These are phyloP conservation scores for Paramyrothecium roridum DNA, from an alignment of 2,329 filamentous ascomycete species.

Conservation along the genomic window DNA sequence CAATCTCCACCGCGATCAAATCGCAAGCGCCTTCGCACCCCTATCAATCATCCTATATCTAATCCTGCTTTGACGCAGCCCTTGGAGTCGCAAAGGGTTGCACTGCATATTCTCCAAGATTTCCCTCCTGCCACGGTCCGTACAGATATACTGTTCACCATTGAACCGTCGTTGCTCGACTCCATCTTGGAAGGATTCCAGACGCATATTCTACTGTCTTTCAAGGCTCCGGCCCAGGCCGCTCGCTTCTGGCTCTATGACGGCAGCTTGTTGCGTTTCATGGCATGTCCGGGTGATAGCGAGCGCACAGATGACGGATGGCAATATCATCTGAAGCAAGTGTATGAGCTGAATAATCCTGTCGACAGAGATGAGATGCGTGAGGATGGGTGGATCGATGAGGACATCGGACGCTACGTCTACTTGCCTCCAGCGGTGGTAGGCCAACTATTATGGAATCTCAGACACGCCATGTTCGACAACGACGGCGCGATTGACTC, in stretches of 20 bases:
- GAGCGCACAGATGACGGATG: slow-evolving; percentile 36
- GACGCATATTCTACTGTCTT: slow-evolving; percentile 54
- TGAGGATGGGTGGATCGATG: slow-evolving; percentile 50
- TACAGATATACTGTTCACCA: slow-evolving; percentile 53
- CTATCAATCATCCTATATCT: slow-evolving; percentile 17
- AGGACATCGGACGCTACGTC: slow-evolving; percentile 46
- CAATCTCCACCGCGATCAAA: slow-evolving; percentile 1
- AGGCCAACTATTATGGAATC: slow-evolving; percentile 55
- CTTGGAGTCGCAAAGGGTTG: slow-evolving; percentile 46
- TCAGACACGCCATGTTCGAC: slow-evolving; percentile 47
- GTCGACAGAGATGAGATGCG: slow-evolving; percentile 49
- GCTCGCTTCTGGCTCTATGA: slow-evolving; percentile 63
- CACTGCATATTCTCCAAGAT: slow-evolving; percentile 42
- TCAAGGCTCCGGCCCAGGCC: slow-evolving; percentile 52
- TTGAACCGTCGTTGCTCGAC: slow-evolving; percentile 42
- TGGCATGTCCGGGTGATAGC: slow-evolving; percentile 50
- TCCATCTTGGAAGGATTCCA: slow-evolving; percentile 47
- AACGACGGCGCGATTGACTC: slow-evolving; percentile 19
- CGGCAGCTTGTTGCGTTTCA: slow-evolving; percentile 51
- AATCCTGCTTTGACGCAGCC: slow-evolving; percentile 24
- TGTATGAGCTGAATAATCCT: slow-evolving; percentile 63
- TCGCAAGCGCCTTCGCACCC: slow-evolving; percentile 18
- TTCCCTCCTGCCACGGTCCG: slow-evolving; percentile 46
- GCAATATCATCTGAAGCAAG: slow-evolving; percentile 31
- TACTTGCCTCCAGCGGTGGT: slow-evolving; percentile 56